Conservation (phyloP, 108 stramenopile species). For the Skeletonema menzelii region DNA sequence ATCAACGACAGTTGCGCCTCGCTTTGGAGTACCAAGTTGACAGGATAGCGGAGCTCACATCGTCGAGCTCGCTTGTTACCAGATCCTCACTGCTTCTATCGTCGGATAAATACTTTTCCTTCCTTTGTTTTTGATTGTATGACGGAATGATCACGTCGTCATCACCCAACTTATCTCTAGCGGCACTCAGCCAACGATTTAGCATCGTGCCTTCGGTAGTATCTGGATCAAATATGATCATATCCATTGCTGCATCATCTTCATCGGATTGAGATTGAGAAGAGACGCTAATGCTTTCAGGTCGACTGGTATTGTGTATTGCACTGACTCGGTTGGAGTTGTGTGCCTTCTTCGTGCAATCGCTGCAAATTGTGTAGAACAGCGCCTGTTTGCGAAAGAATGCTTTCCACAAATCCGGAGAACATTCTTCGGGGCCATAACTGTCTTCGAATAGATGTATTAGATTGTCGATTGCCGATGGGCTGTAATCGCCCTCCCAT, state of each 20-base stretch:
- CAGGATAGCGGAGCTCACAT: too few species aligned
- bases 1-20: too few species aligned
- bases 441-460: conserved; percentile 66
- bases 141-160: too few species aligned
- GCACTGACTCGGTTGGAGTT: conserved; percentile 29
- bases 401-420: conserved; percentile 81
- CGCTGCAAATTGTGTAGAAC: conserved; percentile 69
- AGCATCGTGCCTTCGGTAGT: conserved; percentile 79
- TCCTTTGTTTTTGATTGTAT: too few species aligned
- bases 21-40: too few species aligned
- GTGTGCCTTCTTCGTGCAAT: conserved; percentile 61
- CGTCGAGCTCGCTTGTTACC: too few species aligned
- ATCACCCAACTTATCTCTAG: conserved; percentile 66
- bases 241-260: conserved; percentile 66
- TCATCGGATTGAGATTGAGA: conserved; percentile 24
- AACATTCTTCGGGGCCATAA: conserved; percentile 61
- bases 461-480: conserved; percentile 69
- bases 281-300: conserved; percentile 71
- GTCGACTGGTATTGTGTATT: conserved; percentile 55
- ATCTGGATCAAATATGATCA: conserved; percentile 61
- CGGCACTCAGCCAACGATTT: conserved; percentile 78
- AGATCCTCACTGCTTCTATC: too few species aligned
- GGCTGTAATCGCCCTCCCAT: conserved; percentile 63
- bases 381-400: conserved; percentile 78
- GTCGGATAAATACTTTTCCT: too few species aligned